A percentile compares a stretch with the other conserved stretches of the same genome.
Conservation (phyloP, 805 yeast species). For the Yarrowia sp. region DNA sequence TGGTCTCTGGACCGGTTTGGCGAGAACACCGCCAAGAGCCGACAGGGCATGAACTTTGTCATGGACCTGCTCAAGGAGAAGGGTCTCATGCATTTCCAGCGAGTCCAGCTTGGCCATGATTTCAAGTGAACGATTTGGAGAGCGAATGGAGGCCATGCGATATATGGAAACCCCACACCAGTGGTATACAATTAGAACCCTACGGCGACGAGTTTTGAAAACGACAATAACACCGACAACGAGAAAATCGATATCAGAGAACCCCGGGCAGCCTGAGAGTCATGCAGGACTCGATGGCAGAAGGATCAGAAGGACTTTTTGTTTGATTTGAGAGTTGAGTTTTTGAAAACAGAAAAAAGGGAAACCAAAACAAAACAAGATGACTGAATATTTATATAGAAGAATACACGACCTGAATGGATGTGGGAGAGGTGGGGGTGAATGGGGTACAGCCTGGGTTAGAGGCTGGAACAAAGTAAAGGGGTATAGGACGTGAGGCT, state of each 20-base stretch:
- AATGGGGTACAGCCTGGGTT: too few relatives aligned
- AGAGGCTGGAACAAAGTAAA: too few relatives aligned
- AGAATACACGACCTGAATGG: neutral
- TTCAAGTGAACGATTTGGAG: neutral
- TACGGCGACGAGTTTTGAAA: neutral
- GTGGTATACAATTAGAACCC: neutral
- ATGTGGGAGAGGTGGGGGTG: too few relatives aligned
- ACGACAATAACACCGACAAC: neutral
- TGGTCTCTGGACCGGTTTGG: conserved; percentile 75
- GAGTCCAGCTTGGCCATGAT: neutral
- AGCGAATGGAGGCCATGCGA: neutral
- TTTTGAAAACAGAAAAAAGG: neutral
- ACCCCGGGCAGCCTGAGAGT: neutral
- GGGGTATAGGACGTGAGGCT: too few relatives aligned
- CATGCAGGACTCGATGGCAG: neutral
- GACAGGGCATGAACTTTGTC: conserved; percentile 72
- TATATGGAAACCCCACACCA: neutral
- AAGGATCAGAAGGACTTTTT: neutral
- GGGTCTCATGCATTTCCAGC: conserved; percentile 27
- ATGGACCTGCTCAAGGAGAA: conserved; percentile 53
- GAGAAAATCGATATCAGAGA: neutral
- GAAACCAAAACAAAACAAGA: neutral
- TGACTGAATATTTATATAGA: neutral
- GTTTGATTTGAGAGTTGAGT: neutral
- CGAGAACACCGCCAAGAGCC: conserved; percentile 61